Evolutionary conservation across 2,329 filamentous ascomycete genomes (phyloP), one percentile per base, ranked within the genome.

Genomic region (Colletotrichum tofieldiae): DNA sequence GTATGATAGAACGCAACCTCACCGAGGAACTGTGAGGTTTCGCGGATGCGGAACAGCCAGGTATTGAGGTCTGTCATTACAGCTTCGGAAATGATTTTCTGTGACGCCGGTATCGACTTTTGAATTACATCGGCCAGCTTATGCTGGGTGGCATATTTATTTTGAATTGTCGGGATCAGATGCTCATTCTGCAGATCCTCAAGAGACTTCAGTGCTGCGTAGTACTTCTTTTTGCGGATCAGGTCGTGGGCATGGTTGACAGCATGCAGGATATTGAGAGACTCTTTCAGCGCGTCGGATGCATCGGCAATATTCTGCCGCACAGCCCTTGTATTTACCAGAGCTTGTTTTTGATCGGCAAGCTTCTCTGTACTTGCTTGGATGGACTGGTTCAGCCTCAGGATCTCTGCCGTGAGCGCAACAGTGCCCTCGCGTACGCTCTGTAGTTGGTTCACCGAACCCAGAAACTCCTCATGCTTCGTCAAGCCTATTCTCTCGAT

Each of bases 1-100:
- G 96, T 99, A 79, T 98, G 95, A 79, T 97, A 98, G 79, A 99
- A 97, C 5, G 96, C 95, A 8, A 99, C 94, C 81, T 99, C 96
- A 5, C 96, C 96, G 9, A 99, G 85, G 75, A 98, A 98, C 77
- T 98, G 96, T 1, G 96, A 98, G 23, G 95, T 97, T 82, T 99
- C 96, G 77, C 96, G 92, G 74, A 99, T 97, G 29, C 94, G 92
- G 78, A 93, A 99, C 12, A 99, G 87, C 96, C 96, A 99, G 0
- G 95, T 98, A 79, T 98, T 98, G 67, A 99, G 84, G 82, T 99
- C 96, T 2, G 91, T 93, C 94, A 98, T 98, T 76, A 99, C 96
- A 18, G 95, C 95, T 82, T 98, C 96, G 5, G 96, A 96, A 68
- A 99, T 98, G 62, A 94, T 91, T 78, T 94, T 95, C 78, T 98